Evolutionary conservation across 352 stramenopile genomes (phyloP), one percentile per base, ranked within the genome.

Genomic region (Phytopythium litorale): DNA sequence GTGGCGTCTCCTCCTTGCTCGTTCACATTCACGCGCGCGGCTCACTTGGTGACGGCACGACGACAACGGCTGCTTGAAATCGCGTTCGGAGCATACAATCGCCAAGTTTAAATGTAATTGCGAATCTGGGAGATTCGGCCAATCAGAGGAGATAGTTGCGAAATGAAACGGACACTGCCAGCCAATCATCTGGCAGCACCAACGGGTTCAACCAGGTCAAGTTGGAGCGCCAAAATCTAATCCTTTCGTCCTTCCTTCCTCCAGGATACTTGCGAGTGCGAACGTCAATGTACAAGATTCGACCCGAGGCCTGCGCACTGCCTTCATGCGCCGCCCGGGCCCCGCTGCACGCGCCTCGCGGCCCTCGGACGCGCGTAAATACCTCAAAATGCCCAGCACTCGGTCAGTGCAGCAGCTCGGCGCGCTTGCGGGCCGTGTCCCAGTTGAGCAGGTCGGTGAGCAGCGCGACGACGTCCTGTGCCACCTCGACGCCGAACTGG

Each of bases 401-500:
- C 48, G 48, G 33, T 76, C 64, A 77, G 7, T 71, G 58, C 56
- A 81, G 60, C 43, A 87, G 66, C 60, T 87, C 76, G 1, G 71
- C 68, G 62, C 79, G 72, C 66, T 85, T 85, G 40, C 81, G 76
- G 15, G 55, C 61, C n/a, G 71, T 64, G 53, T 96, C 74, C 84
- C 84, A 93, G 40, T 75, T 64, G 55, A 96, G 65, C 43, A 96
- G 49, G 40, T 84, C 80, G 9, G 79, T 78, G 32, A 96, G 73
- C 23, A 92, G 56, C 8, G 75, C 57, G 23, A 93, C 81, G 7
- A 96, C 81, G 56, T 96, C 85, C 55, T 91, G 84, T 12, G 87
- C 84, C 4, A 96, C 83, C 63, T 90, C 74, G 19, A 78, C 72
- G 43, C 83, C 83, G 54, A 96, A 96, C 69, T 90, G 76, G 60